Evolutionary conservation across 2,329 filamentous ascomycete genomes (phyloP).

Genomic region (Rosellinia necatrix): DNA sequence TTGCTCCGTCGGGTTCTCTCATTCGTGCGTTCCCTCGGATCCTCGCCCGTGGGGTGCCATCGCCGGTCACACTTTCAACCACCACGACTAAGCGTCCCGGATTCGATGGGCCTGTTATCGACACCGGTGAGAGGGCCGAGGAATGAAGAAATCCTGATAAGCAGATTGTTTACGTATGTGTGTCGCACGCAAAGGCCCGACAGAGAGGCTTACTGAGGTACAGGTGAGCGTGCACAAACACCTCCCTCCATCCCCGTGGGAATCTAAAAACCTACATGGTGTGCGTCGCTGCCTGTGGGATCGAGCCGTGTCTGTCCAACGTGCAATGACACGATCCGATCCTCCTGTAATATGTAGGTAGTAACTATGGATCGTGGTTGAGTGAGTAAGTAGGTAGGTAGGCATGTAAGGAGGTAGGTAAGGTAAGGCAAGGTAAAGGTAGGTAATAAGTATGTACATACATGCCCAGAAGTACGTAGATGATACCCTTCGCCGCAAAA

Average conservation of each 20-base stretch:
- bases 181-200: slow-evolving; percentile 11
- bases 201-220: slow-evolving; percentile 25
- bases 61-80: slow-evolving; percentile 11
- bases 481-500: no score
- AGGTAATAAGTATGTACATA: no score
- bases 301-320: slow-evolving; percentile 21
- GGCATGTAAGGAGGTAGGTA: no score
- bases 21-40: slow-evolving; percentile 20
- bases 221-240: slow-evolving; percentile 9
- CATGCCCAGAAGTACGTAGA: no score
- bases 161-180: slow-evolving; percentile 11
- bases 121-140: no score
- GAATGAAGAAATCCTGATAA: slow-evolving; percentile 18
- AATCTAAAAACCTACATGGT: background rate
- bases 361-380: no score
- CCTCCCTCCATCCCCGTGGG: slow-evolving; percentile 8
- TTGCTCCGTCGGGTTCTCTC: background rate
- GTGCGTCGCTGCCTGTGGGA: slow-evolving; percentile 5
- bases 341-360: no score
- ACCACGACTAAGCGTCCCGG: slow-evolving; percentile 5
- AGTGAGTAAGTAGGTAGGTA: no score
- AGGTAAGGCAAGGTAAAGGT: no score
- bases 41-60: slow-evolving; percentile 11
- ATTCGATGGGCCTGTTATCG: background rate
- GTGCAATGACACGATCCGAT: slow-evolving; percentile 13